A percentile compares a stretch with the other conserved stretches of the same genome.
Evolutionary conservation across 192 early-diverging fungal species (phyloP).

Genomic region (Anaeromyces robustus): DNA sequence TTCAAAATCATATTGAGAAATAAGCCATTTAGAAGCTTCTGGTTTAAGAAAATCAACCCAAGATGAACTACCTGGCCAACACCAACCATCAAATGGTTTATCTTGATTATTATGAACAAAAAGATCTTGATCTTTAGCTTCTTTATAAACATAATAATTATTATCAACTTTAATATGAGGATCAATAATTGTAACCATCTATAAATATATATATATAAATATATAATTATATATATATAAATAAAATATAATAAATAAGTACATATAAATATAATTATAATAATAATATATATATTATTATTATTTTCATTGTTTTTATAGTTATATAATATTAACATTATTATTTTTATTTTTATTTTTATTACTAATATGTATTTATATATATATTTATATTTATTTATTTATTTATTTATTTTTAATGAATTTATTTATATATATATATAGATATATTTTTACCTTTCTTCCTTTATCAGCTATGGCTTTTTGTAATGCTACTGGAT

Average conservation of each 20-base stretch:
- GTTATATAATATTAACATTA: too few relatives aligned
- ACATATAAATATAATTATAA: too few relatives aligned
- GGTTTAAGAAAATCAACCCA: slow-evolving; percentile 88
- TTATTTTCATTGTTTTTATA: too few relatives aligned
- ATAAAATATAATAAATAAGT: too few relatives aligned
- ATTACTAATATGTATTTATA: background rate
- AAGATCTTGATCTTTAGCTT: slow-evolving; percentile 52
- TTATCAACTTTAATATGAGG: slow-evolving; percentile 87
- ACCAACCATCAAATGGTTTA: slow-evolving; percentile 76
- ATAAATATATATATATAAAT: background rate
- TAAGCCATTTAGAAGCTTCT: slow-evolving; percentile 62
- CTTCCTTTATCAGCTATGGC: slow-evolving; percentile 52
- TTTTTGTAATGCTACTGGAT: slow-evolving; percentile 70
- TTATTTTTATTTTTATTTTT: too few relatives aligned
- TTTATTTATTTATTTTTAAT: too few relatives aligned
- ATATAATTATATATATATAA: background rate
- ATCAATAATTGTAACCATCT: slow-evolving; percentile 93
- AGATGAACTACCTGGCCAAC: slow-evolving; percentile 88
- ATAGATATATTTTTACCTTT: slow-evolving; percentile 31
- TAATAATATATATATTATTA: too few relatives aligned
- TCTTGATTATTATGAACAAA: slow-evolving; percentile 58
- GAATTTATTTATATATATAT: too few relatives aligned
- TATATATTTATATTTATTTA: background rate
- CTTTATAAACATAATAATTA: slow-evolving; percentile 57
- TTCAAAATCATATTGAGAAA: slow-evolving; percentile 54